phyloP scores from a whole-genome alignment of 495 filamentous ascomycete genomes.

The Amphirosellinia nigrospora region DNA sequence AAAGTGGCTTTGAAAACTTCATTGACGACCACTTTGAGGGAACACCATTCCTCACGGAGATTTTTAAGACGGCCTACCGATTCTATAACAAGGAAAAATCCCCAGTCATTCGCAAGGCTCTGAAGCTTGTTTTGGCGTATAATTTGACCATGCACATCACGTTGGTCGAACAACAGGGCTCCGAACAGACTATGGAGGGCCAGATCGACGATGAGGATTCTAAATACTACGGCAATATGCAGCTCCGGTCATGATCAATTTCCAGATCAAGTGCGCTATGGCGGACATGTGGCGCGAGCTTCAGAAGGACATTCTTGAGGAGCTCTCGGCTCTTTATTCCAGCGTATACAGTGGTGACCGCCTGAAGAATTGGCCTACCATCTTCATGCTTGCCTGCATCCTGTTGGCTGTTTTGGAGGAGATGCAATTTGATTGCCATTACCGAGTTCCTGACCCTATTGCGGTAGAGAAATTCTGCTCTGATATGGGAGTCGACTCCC shows the following conservation, averaged over 20 bases:
- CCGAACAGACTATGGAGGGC: conserved; percentile 76
- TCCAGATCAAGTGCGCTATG: conserved; percentile 94
- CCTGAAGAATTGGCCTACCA: conserved; percentile 96
- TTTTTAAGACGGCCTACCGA: conserved; percentile 90
- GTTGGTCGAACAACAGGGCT: conserved; percentile 84
- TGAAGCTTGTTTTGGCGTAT: conserved; percentile 91
- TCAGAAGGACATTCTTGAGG: conserved; percentile 91
- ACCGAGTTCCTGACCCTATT: conserved; percentile 80
- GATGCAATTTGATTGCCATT: conserved; percentile 96
- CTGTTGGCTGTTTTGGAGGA: conserved; percentile 93
- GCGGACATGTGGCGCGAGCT: conserved; percentile 95
- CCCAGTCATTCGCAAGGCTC: conserved; percentile 85
- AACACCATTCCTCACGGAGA: conserved; percentile 88
- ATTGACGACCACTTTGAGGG: conserved; percentile 95
- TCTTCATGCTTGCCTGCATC: conserved; percentile 92
- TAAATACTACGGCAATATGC: conserved; percentile 83
- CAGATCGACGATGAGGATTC: conserved; percentile 79
- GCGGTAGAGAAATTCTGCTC: conserved; percentile 90
- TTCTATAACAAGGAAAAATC: conserved; percentile 84
- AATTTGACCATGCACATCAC: conserved; percentile 91
- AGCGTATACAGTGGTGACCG: conserved; percentile 93
- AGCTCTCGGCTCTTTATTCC: conserved; percentile 86
- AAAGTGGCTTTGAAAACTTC: conserved; percentile 85
- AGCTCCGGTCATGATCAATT: conserved; percentile 97
- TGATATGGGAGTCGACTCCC: conserved; percentile 92